phyloP scores from a whole-genome alignment of 2,329 filamentous ascomycete species.

The Rhynchosporium secalis region DNA sequence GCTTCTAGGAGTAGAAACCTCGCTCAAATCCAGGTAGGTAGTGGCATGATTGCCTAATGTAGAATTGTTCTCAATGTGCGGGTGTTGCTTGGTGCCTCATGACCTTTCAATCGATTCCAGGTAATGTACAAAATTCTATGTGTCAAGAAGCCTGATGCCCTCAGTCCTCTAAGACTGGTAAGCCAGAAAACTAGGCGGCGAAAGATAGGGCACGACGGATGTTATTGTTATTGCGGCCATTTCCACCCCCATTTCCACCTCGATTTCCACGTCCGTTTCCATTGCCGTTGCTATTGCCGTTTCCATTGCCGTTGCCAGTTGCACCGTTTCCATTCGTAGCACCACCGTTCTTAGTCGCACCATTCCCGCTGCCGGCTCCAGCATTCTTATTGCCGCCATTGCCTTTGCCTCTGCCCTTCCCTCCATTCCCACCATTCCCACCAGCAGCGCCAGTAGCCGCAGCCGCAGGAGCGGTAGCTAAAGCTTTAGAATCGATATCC shows the following conservation, averaged over 20 bases:
- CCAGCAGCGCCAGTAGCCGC: background rate
- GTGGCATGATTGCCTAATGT: no score
- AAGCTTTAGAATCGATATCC: slow-evolving; percentile 8
- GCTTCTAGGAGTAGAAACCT: no score
- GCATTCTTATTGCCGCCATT: slow-evolving; percentile 13
- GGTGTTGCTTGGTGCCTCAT: no score
- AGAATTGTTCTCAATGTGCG: no score
- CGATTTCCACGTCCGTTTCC: background rate
- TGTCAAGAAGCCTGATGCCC: slow-evolving; percentile 8
- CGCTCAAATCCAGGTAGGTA: no score
- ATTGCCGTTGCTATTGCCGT: background rate
- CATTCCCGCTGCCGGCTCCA: background rate
- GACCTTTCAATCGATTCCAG: no score
- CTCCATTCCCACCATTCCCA: background rate
- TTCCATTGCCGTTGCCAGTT: background rate
- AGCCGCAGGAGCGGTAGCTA: slow-evolving; percentile 9
- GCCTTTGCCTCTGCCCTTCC: slow-evolving; percentile 6
- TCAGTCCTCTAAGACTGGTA: background rate
- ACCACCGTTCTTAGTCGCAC: background rate
- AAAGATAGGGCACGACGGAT: slow-evolving; percentile 1
- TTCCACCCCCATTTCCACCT: background rate
- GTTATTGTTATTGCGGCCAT: background rate
- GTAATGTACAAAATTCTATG: background rate
- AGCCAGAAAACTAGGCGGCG: background rate
- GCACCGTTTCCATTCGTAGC: slow-evolving; percentile 5